A percentile compares a stretch with the other conserved stretches of the same genome.
Conservation (phyloP, 1,284 basidiomycete genomes). For the Salmacisia buchloeana region DNA sequence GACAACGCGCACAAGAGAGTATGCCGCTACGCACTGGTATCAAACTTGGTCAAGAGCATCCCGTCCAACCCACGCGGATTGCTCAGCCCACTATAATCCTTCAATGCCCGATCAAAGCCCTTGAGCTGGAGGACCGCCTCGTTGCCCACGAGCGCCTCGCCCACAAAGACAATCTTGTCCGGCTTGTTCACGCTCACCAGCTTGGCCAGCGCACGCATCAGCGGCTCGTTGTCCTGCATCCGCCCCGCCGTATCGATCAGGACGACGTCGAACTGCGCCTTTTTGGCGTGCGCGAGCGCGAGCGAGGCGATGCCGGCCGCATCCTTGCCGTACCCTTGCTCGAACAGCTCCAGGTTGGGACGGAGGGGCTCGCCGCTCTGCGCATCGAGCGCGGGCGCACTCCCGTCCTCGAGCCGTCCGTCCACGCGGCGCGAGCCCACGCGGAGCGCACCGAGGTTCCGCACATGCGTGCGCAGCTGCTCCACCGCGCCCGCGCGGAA, state of each 20-base stretch:
- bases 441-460: constrained; percentile 80
- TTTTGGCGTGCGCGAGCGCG: constrained; percentile 61
- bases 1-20: background rate
- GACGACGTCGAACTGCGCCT: constrained; percentile 43
- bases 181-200: constrained; percentile 46
- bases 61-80: constrained; percentile 46
- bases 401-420: constrained; percentile 17
- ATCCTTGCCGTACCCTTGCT: constrained; percentile 96
- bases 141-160: constrained; percentile 49
- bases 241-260: constrained; percentile 50
- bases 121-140: constrained; percentile 49
- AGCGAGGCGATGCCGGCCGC: constrained; percentile 95
- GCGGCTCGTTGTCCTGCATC: constrained; percentile 51
- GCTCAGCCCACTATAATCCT: constrained; percentile 46
- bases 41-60: constrained; percentile 49
- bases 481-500: constrained; percentile 98
- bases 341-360: constrained; percentile 81
- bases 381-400: constrained; percentile 22
- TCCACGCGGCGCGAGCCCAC: constrained; percentile 28
- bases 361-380: constrained; percentile 54
- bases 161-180: constrained; percentile 50
- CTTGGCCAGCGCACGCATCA: constrained; percentile 49
- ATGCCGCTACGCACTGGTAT: constrained; percentile 23
- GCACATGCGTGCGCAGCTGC: constrained; percentile 90
- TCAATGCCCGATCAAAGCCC: constrained; percentile 45